These are phyloP conservation scores for Kokia cookei DNA, from an alignment of 441 rosid genomes.

Conservation along the genomic window DNA sequence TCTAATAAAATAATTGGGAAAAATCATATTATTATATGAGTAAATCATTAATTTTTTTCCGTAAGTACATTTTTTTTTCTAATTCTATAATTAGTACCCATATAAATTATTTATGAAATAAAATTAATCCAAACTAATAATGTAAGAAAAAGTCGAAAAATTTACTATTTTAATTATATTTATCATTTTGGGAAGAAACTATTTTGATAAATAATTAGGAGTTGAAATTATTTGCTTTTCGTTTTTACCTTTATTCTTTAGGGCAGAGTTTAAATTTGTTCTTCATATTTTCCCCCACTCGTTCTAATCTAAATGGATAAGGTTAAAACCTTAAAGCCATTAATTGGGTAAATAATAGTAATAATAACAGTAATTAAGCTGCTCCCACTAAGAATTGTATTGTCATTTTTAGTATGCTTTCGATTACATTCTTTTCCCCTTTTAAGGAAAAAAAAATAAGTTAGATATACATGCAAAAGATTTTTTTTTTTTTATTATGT, in stretches of 20 bases:
- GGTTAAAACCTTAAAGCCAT: slow-evolving; percentile 1
- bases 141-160: no score
- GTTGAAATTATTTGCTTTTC: not conserved
- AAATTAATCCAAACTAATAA: no score
- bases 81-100: no score
- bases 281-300: not conserved
- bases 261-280: not conserved
- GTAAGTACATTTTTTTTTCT: no score
- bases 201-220: no score
- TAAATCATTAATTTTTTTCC: no score
- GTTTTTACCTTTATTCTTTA: not conserved
- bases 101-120: no score
- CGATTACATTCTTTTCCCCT: not conserved
- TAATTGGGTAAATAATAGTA: not conserved
- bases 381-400: slow-evolving; percentile 4
- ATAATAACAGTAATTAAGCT: not conserved
- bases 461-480: not conserved
- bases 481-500: no score
- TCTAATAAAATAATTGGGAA: not conserved
- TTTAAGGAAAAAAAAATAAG: not conserved
- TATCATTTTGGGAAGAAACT: no score
- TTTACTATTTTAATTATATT: no score
- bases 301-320: not conserved
- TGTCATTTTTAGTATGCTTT: not conserved
- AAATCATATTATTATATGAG: no score